Evolutionary conservation across 805 yeast genomes (phyloP).

Genomic region (Yamadazyma paraphyllophila): DNA sequence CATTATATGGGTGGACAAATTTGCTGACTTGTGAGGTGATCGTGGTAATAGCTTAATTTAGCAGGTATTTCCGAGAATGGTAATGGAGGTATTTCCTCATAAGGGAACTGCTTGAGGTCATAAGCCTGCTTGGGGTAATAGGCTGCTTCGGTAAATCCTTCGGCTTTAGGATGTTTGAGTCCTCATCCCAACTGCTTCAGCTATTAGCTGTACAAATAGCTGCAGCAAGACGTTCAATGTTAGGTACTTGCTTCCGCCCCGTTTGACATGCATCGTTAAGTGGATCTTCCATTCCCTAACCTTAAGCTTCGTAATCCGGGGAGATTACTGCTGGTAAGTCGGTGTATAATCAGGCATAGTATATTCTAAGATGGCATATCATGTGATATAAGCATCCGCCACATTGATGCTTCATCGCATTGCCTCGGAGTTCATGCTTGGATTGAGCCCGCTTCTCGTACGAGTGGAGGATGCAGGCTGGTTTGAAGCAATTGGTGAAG

Average conservation of each 20-base stretch:
- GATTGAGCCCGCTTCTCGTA: neutral
- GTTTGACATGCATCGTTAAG: neutral
- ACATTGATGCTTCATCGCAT: neutral
- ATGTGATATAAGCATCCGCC: neutral
- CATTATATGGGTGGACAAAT: too few species aligned
- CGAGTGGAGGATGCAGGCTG: too few species aligned
- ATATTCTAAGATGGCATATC: neutral
- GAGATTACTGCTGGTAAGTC: neutral
- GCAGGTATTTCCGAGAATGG: neutral
- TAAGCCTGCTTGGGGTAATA: neutral
- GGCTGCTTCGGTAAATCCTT: too few species aligned
- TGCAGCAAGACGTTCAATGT: neutral
- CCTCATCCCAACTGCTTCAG: neutral
- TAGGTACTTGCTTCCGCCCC: neutral
- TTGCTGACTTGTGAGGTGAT: too few species aligned
- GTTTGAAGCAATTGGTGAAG: too few species aligned
- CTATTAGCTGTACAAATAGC: neutral
- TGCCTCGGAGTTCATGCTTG: neutral
- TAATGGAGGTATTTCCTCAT: neutral
- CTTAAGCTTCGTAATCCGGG: neutral
- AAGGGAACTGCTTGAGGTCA: neutral
- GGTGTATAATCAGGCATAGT: neutral
- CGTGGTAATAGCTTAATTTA: too few species aligned
- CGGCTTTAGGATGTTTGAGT: neutral
- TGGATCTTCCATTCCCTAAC: neutral